Evolutionary conservation across 805 yeast species (phyloP).

Genomic region (Schwanniomyces vanrijiae): DNA sequence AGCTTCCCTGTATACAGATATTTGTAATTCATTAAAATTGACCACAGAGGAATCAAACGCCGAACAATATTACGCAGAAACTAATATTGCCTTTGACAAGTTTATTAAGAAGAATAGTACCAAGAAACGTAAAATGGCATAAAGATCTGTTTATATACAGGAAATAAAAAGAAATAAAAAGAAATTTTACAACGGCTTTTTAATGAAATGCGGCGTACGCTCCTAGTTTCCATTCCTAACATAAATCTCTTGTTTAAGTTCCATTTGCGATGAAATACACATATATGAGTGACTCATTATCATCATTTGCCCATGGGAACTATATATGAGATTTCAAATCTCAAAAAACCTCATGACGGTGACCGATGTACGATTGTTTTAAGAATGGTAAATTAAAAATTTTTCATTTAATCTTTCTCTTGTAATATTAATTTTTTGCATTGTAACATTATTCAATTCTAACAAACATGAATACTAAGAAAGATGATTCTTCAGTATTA

Average conservation of each 20-base stretch:
- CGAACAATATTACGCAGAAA: not conserved
- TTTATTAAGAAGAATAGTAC: not conserved
- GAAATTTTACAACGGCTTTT: slow-evolving; percentile 1
- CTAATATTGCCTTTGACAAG: not conserved
- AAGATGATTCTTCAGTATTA: slow-evolving; percentile 5
- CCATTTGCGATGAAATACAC: not conserved
- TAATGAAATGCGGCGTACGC: slow-evolving; percentile 1
- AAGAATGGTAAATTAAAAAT: not conserved
- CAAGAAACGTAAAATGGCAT: not conserved
- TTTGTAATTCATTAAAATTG: not conserved
- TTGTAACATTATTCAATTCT: not conserved
- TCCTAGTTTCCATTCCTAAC: slow-evolving; percentile 2
- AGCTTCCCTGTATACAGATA: slow-evolving; percentile 1
- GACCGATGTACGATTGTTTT: not conserved
- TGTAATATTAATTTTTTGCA: not conserved
- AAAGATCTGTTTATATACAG: not conserved
- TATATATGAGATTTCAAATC: not conserved
- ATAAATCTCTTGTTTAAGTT: not conserved
- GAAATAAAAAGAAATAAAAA: not conserved
- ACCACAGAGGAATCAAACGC: not conserved
- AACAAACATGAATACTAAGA: not conserved
- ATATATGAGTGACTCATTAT: slow-evolving; percentile 2
- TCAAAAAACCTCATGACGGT: not conserved
- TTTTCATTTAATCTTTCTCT: not conserved
- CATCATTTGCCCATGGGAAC: not conserved